Evolutionary conservation across 2,329 filamentous ascomycete species (phyloP), one percentile per base, ranked within the genome.

Genomic region (Coniochaeta sp.): DNA sequence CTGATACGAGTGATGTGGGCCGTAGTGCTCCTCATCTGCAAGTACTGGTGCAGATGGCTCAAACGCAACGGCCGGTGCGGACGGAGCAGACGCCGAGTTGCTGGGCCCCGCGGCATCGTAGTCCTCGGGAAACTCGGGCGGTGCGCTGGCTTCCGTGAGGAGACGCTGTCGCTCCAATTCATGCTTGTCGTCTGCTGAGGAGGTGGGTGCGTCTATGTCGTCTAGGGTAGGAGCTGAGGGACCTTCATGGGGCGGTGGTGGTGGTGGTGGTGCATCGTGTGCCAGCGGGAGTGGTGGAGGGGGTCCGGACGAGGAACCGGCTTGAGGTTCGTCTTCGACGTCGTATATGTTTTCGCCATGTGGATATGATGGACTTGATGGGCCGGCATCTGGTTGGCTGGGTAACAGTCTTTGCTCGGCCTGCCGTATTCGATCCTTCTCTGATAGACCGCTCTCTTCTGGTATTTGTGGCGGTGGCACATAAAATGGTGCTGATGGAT

Each of bases 371-470:
- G 69, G 68, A 26, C 27, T 51, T 6, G 78, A 79, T 9, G 74
- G 70, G 0, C 66, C 66, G 9, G 67, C 71, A 26, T 53, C 73
- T 13, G 89, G 91, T 60, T 85, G 84, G 62, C 91, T 96, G 2
- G 92, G 92, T 20, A 96, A 69, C 5, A 96, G 71, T 46, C 85
- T 80, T 58, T 86, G 80, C 69, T 96, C 91, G 35, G 89, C 90
- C 53, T 82, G 81, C 46, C 85, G 81, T 53, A 94, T 71, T 48
- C 85, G 83, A 54, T 95, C 86, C 67, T 96, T 96, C 57, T 97
- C 94, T 12, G 86, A 83, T 28, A 91, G 71, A 4, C 72, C 76
- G 54, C 79, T 79, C 51, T 89, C 83, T 12, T 78, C 71, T 10
- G 75, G 71, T 16, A 84, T 59, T 27, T 79, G 72, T n/a, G 86